Evolutionary conservation across 768 basidiomycete genomes (phyloP), one percentile per base, ranked within the genome.

Genomic region (Russula sp.): DNA sequence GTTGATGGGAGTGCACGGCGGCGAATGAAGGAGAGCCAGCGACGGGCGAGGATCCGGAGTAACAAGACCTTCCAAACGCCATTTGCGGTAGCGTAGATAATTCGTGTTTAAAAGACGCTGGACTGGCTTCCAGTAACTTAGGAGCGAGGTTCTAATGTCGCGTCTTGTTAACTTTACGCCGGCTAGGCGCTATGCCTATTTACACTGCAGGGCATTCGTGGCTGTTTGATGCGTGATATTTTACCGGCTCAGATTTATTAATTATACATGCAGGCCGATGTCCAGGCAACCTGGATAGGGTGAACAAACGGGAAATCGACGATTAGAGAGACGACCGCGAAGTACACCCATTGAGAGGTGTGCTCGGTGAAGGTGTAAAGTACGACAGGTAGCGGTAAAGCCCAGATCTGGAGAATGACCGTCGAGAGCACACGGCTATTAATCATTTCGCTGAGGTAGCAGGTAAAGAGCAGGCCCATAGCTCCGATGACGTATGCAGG

Each of bases 371-470:
- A 83, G 4, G 80, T 81, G 68, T 82, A 82, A 0, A 86, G 76
- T 1, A 81, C 81, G 59, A 86, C 77, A 48, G 88, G 76, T 30
- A 86, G 78, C 4, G 84, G 84, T 6, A 88, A 73, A 1, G 84
- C 82, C 86, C 86, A 89, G 59, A 87, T 55, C 62, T 86, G 81
- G 14, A 83, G 76, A 34, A 84, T 72, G 28, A 86, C 73, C 4
- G 82, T 80, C 1, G 82, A 80, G 26, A 77, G 72, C n/a, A 81
- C 77, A 5, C 86, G 80, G 66, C 82, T 84, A 70, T 87, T 79
- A 70, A 86, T 72, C 36, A 77, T 75, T 70, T 87, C 84, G 67
- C 82, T 81, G 46, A 84, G 71, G 69, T 80, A 84, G 18, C 70
- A 66, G 38, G 79, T 74, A 73, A 73, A 40, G 26, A 85, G 76